A percentile compares a stretch with the other conserved stretches of the same genome.
Evolutionary conservation across 225 moss, liverwort and hornwort genomes (phyloP).

Genomic region (Polytrichum formosum): DNA sequence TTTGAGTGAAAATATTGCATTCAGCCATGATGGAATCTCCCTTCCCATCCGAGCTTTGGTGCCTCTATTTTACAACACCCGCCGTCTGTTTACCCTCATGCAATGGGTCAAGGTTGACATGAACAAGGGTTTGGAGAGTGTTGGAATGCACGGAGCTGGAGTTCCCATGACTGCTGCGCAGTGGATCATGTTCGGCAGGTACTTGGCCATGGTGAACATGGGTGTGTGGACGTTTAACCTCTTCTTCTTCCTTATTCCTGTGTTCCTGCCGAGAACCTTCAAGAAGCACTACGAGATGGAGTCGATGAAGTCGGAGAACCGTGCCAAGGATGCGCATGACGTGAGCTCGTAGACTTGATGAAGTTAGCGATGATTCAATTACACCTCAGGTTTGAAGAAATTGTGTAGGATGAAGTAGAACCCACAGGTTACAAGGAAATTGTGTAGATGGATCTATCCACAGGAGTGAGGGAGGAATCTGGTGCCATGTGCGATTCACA

Average conservation of each 20-base stretch:
- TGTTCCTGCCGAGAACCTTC: constrained; percentile 40
- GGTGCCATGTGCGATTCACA: no score
- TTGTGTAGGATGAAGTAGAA: no score
- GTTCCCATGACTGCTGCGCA: not conserved
- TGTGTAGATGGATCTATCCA: no score
- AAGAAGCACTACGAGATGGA: constrained; percentile 38
- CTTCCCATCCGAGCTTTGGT: constrained; percentile 37
- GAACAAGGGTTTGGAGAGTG: constrained; percentile 20
- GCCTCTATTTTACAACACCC: constrained; percentile 46
- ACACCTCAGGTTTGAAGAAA: no score
- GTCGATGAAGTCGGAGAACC: not conserved
- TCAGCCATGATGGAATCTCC: constrained; percentile 16
- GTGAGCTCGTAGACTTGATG: constrained; percentile 6
- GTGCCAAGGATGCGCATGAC: constrained; percentile 8
- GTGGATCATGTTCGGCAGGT: constrained; percentile 39
- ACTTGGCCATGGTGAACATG: constrained; percentile 22
- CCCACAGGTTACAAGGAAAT: no score
- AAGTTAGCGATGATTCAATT: no score
- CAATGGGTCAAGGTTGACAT: constrained; percentile 40
- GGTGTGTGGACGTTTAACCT: constrained; percentile 44
- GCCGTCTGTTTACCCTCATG: constrained; percentile 39
- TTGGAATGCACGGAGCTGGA: constrained; percentile 30
- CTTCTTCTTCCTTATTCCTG: constrained; percentile 42
- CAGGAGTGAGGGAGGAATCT: no score
- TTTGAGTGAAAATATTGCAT: constrained; percentile 30